Conservation (phyloP, 208 protist genomes). For the Jaenimonas drosophilae region DNA sequence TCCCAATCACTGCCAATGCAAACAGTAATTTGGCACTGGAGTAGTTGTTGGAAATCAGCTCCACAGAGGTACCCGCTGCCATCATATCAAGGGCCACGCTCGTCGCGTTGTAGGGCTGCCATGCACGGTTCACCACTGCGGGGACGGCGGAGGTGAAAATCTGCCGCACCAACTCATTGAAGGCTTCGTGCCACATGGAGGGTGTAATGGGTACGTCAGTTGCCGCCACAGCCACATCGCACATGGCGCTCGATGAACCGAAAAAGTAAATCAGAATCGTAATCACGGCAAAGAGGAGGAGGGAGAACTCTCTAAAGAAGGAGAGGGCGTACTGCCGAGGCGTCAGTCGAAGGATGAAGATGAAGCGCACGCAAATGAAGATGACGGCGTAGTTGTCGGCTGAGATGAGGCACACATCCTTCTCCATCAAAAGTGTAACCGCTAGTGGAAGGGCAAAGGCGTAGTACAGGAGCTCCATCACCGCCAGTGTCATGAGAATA, state of each 20-base stretch:
- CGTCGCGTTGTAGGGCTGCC: slow-evolving; percentile 37
- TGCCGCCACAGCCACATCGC: slow-evolving; percentile 21
- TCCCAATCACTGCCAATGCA: slow-evolving; percentile 36
- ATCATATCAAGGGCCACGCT: slow-evolving; percentile 14
- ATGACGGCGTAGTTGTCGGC: slow-evolving; percentile 38
- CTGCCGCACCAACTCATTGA: slow-evolving; percentile 32
- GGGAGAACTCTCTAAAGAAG: slow-evolving; percentile 12
- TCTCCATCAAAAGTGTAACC: slow-evolving; percentile 40
- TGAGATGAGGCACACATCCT: slow-evolving; percentile 22
- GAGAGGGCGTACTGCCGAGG: slow-evolving; percentile 41
- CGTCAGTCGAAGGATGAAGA: slow-evolving; percentile 48
- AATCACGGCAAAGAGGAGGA: slow-evolving; percentile 16
- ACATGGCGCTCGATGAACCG: slow-evolving; percentile 36
- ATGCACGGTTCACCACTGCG: slow-evolving; percentile 9
- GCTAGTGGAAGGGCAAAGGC: slow-evolving; percentile 27
- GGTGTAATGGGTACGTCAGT: slow-evolving; percentile 9
- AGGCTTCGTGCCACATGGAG: slow-evolving; percentile 26
- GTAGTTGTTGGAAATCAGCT: slow-evolving; percentile 11
- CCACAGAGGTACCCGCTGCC: neutral
- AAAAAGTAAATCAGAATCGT: slow-evolving; percentile 44
- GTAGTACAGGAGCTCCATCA: slow-evolving; percentile 61
- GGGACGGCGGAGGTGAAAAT: slow-evolving; percentile 44
- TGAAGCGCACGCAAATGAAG: slow-evolving; percentile 57
- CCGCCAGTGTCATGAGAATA: slow-evolving; percentile 39
- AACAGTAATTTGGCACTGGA: slow-evolving; percentile 24